phyloP scores from a whole-genome alignment of 2,329 filamentous ascomycete species.

The Trichoderma oligosporum region DNA sequence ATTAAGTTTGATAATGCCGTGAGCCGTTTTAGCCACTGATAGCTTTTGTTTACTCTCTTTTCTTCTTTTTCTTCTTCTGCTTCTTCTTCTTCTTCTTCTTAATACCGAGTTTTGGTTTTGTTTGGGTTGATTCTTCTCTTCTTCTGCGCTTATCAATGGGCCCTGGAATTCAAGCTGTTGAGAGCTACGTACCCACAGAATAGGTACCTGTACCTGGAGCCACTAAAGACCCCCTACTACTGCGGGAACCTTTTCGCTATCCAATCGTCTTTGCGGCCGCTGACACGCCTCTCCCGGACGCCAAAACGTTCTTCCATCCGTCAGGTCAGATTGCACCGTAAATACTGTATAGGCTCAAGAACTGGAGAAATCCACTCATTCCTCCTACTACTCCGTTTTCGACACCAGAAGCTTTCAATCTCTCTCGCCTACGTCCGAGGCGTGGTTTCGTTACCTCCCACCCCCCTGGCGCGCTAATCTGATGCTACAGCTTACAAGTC shows the following conservation, averaged over 20 bases:
- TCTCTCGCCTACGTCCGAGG: not conserved
- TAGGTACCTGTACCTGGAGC: too few relatives aligned
- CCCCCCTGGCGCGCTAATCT: too few relatives aligned
- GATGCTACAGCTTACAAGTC: not conserved
- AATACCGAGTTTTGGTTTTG: not conserved
- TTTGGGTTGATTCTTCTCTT: too few relatives aligned
- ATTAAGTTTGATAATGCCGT: not conserved
- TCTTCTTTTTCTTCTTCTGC: not conserved
- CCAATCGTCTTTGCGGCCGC: constrained; percentile 10
- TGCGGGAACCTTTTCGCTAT: not conserved
- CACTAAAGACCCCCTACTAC: too few relatives aligned
- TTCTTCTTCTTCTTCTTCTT: not conserved
- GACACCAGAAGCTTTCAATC: not conserved
- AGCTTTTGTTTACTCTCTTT: not conserved
- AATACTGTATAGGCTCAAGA: too few relatives aligned
- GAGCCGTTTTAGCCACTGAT: not conserved
- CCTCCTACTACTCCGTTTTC: not conserved
- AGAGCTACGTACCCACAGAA: too few relatives aligned
- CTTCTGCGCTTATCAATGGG: too few relatives aligned
- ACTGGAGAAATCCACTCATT: too few relatives aligned
- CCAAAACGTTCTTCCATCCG: constrained; percentile 12
- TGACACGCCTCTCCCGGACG: constrained; percentile 4
- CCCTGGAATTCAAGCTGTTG: too few relatives aligned
- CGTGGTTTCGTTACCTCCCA: not conserved
- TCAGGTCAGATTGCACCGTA: too few relatives aligned